A percentile compares a stretch with the other conserved stretches of the same genome.
These are phyloP conservation scores for Neonectria sp. DNA, from an alignment of 2,329 filamentous ascomycete species.

Conservation along the genomic window DNA sequence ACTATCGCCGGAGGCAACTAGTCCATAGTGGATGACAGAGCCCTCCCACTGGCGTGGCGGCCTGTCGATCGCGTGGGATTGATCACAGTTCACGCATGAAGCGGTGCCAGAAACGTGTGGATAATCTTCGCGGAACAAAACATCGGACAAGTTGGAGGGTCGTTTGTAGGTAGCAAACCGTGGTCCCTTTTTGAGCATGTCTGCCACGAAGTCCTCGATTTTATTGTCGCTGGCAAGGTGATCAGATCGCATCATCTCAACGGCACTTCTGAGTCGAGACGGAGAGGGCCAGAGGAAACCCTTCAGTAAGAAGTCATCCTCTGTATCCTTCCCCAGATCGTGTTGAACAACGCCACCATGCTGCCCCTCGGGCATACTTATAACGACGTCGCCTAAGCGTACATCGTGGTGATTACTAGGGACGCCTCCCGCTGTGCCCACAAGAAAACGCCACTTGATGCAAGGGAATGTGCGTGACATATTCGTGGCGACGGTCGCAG, in stretches of 20 bases:
- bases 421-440: constrained; percentile 46
- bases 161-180: constrained; percentile 29
- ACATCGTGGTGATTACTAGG: constrained; percentile 46
- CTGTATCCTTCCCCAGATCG: constrained; percentile 37
- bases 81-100: constrained; percentile 24
- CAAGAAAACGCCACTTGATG: constrained; percentile 44
- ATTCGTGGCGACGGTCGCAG: constrained; percentile 43
- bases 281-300: constrained; percentile 39
- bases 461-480: constrained; percentile 44
- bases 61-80: constrained; percentile 10
- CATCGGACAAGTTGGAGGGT: constrained; percentile 25
- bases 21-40: constrained; percentile 34
- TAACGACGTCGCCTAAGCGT: constrained; percentile 44
- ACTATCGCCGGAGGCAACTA: constrained; percentile 37
- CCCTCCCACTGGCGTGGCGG: constrained; percentile 4
- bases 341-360: constrained; percentile 43
- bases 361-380: constrained; percentile 29
- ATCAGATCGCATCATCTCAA: constrained; percentile 36
- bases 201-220: constrained; percentile 22
- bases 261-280: constrained; percentile 29
- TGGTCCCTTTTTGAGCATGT: constrained; percentile 12
- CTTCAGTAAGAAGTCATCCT: constrained; percentile 30
- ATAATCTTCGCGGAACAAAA: constrained; percentile 35
- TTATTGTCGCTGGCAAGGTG: constrained; percentile 26
- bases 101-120: neutral